Percentiles rank a stretch among this genome's conserved stretches.
phyloP scores from a whole-genome alignment of 2,329 filamentous ascomycete genomes.

The Trichoderma pleuroti region DNA sequence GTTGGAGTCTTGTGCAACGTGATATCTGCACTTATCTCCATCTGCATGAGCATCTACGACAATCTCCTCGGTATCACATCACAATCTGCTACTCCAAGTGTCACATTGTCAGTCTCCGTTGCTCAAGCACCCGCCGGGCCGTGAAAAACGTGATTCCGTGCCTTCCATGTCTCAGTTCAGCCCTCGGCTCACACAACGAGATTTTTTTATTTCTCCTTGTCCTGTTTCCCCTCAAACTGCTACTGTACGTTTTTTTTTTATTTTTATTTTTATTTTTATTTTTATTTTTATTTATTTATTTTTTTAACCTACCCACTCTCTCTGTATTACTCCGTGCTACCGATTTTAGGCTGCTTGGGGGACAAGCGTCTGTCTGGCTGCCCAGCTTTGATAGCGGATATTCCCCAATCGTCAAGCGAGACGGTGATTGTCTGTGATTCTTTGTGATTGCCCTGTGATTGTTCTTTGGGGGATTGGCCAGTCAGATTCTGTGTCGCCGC shows the following conservation, averaged over 20 bases:
- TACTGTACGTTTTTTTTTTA: neutral
- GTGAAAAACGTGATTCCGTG: constrained; percentile 8
- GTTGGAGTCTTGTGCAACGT: neutral
- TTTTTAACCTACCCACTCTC: neutral
- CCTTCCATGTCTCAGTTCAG: neutral
- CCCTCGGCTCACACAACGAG: neutral
- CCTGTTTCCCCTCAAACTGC: neutral
- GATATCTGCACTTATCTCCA: neutral
- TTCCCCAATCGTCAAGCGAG: neutral
- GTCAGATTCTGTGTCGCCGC: neutral
- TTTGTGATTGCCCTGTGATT: neutral
- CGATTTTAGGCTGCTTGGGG: neutral
- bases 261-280: too few species aligned
- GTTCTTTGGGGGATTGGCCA: neutral
- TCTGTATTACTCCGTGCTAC: neutral
- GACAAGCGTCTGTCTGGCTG: neutral
- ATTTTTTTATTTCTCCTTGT: neutral
- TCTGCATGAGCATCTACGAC: neutral
- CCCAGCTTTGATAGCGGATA: neutral
- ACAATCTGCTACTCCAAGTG: neutral
- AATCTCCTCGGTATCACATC: neutral
- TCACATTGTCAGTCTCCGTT: neutral
- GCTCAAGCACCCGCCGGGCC: constrained; percentile 8
- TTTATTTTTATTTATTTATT: too few species aligned
- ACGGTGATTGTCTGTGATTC: neutral